phyloP scores from a whole-genome alignment of 2,329 filamentous ascomycete species.

The Xylaria sp. region DNA sequence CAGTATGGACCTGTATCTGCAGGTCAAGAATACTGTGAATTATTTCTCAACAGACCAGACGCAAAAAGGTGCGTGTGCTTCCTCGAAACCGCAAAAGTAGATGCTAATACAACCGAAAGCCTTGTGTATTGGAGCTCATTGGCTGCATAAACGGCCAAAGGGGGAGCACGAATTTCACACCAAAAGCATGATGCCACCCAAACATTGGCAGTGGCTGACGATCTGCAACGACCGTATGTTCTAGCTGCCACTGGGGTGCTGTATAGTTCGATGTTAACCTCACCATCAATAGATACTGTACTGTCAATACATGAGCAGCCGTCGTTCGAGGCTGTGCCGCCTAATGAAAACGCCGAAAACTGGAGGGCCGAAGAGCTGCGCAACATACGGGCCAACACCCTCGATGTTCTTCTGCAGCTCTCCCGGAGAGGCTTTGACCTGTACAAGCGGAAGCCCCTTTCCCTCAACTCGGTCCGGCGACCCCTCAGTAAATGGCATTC shows the following conservation, averaged over 20 bases:
- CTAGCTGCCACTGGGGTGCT: not conserved
- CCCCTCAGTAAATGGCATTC: constrained; percentile 54
- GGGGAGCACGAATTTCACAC: constrained; percentile 43
- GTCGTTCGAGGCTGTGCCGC: constrained; percentile 45
- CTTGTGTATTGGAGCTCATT: constrained; percentile 78
- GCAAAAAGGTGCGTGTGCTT: constrained; percentile 61
- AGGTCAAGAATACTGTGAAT: constrained; percentile 78
- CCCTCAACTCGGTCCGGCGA: constrained; percentile 53
- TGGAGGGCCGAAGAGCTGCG: constrained; percentile 47
- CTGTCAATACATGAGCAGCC: constrained; percentile 74
- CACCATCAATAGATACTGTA: constrained; percentile 65
- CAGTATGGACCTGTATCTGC: constrained; percentile 54
- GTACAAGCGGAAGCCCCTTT: constrained; percentile 54
- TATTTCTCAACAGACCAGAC: constrained; percentile 79
- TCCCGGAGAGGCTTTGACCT: constrained; percentile 53
- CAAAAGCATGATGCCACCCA: constrained; percentile 52
- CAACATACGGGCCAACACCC: constrained; percentile 53
- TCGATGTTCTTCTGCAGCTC: constrained; percentile 52
- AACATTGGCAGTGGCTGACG: constrained; percentile 76
- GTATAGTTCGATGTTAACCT: constrained; percentile 36
- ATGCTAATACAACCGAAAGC: constrained; percentile 55
- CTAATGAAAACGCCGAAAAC: constrained; percentile 35
- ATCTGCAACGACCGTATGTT: constrained; percentile 70
- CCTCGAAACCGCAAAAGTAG: not conserved
- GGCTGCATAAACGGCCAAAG: constrained; percentile 57